These are phyloP conservation scores for Taphrina deformans DNA, from an alignment of 1,139 yeast species.

Conservation along the genomic window DNA sequence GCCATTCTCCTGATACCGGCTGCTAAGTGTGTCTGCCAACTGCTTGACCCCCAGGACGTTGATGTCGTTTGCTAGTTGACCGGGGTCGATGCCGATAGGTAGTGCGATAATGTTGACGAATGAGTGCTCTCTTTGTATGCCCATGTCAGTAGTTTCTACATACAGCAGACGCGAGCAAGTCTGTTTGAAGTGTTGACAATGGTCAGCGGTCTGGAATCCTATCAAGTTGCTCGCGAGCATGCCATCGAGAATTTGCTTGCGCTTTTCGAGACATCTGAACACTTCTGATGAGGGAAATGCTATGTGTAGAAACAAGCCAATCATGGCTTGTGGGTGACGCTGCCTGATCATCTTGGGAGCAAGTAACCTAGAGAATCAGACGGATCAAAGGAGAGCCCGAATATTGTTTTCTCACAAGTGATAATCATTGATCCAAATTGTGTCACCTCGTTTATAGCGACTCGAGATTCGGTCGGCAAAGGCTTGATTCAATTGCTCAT, in stretches of 20 bases:
- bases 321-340: slow-evolving; percentile 74
- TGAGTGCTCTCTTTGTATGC: slow-evolving; percentile 67
- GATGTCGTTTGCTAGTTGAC: slow-evolving; percentile 54
- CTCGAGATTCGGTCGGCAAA: slow-evolving; percentile 75
- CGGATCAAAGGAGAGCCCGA: not conserved
- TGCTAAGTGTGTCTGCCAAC: slow-evolving; percentile 5
- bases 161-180: slow-evolving; percentile 81
- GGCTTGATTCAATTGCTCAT: slow-evolving; percentile 69
- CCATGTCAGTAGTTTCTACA: slow-evolving; percentile 76
- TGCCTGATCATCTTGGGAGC: slow-evolving; percentile 83
- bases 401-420: slow-evolving; percentile 52
- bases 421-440: slow-evolving; percentile 91
- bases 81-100: slow-evolving; percentile 88
- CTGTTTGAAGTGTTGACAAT: slow-evolving; percentile 88
- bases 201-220: slow-evolving; percentile 88
- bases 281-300: slow-evolving; percentile 96
- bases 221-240: slow-evolving; percentile 85
- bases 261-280: slow-evolving; percentile 87
- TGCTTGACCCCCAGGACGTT: slow-evolving; percentile 67
- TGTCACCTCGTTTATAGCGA: slow-evolving; percentile 65
- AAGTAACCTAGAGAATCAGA: slow-evolving; percentile 49
- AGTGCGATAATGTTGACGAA: slow-evolving; percentile 65
- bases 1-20: slow-evolving; percentile 59
- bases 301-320: slow-evolving; percentile 89
- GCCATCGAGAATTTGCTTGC: slow-evolving; percentile 74